phyloP scores from a whole-genome alignment of 2,329 filamentous ascomycete species.

The Diplodia sapinea region DNA sequence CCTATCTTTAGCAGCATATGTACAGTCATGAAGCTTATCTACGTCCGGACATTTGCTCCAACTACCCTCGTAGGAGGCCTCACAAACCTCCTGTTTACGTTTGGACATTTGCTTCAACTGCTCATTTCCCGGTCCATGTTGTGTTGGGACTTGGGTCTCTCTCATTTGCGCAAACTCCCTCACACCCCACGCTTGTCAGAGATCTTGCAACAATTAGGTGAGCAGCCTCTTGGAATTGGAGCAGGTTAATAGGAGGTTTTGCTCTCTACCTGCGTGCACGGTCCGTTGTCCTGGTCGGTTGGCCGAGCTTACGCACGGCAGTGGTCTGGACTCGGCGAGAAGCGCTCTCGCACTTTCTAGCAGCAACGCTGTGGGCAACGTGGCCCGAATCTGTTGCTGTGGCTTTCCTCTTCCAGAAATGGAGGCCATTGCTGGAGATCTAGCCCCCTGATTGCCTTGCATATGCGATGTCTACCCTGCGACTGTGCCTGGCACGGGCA shows the following conservation, averaged over 20 bases:
- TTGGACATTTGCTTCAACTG: background rate
- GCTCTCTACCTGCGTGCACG: background rate
- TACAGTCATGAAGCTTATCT: no score
- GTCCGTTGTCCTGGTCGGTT: background rate
- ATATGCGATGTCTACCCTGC: background rate
- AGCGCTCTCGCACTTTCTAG: slow-evolving; percentile 23
- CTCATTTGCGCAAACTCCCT: background rate
- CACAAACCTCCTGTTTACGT: no score
- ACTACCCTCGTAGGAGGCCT: no score
- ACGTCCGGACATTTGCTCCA: no score
- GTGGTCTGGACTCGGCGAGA: slow-evolving; percentile 4
- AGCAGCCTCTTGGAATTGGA: background rate
- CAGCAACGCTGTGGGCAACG: slow-evolving; percentile 13
- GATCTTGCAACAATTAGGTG: background rate
- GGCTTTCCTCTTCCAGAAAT: background rate
- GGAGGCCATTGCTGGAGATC: slow-evolving; percentile 8
- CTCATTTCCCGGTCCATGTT: background rate
- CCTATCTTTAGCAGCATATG: no score
- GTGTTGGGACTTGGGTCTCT: background rate
- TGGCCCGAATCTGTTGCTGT: slow-evolving; percentile 15
- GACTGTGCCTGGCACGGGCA: slow-evolving; percentile 17
- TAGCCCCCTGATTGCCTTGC: background rate
- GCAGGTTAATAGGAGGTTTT: background rate
- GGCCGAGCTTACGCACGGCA: background rate
- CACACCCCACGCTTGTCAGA: background rate